A percentile compares a stretch with the other conserved stretches of the same genome.
Conservation (phyloP, 192 early-diverging fungal genomes). For the Coemansia asiatica region DNA sequence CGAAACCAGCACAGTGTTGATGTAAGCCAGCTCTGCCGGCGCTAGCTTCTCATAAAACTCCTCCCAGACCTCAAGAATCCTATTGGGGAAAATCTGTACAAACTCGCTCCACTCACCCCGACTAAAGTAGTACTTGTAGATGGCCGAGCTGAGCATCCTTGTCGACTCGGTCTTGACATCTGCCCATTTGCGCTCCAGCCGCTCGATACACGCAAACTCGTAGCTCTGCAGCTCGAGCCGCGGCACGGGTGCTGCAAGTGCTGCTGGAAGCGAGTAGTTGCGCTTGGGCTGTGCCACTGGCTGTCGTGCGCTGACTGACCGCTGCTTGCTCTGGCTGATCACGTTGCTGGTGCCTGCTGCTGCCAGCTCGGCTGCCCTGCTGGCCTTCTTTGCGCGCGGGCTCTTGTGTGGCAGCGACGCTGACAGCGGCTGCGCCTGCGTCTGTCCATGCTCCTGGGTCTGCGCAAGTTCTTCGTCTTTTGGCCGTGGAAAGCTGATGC, state of each 20-base stretch:
- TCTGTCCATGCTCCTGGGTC: neutral
- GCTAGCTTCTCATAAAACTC: conserved; percentile 44
- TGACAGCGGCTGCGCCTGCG: neutral
- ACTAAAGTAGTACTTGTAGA: conserved; percentile 57
- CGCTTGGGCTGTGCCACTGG: conserved; percentile 23
- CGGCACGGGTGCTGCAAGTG: conserved; percentile 20
- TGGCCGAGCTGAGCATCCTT: conserved; percentile 51
- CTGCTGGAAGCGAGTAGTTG: conserved; percentile 49
- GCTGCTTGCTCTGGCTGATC: conserved; percentile 2
- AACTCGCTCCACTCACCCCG: conserved; percentile 53
- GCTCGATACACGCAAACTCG: conserved; percentile 52
- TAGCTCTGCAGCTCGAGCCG: conserved; percentile 39
- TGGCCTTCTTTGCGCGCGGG: conserved; percentile 7
- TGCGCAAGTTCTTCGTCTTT: conserved; percentile 6
- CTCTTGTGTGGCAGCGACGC: neutral
- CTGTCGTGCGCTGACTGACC: conserved; percentile 6
- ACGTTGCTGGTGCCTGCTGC: conserved; percentile 4
- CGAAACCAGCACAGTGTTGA: conserved; percentile 49
- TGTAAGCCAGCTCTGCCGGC: conserved; percentile 28
- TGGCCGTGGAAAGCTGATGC: conserved; percentile 39
- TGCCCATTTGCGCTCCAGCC: conserved; percentile 50
- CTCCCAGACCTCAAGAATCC: conserved; percentile 43
- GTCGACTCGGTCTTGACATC: conserved; percentile 49
- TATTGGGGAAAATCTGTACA: conserved; percentile 49
- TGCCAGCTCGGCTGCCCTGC: conserved; percentile 8